Evolutionary conservation across 768 basidiomycete genomes (phyloP).

Genomic region (Auricularia heimuer): DNA sequence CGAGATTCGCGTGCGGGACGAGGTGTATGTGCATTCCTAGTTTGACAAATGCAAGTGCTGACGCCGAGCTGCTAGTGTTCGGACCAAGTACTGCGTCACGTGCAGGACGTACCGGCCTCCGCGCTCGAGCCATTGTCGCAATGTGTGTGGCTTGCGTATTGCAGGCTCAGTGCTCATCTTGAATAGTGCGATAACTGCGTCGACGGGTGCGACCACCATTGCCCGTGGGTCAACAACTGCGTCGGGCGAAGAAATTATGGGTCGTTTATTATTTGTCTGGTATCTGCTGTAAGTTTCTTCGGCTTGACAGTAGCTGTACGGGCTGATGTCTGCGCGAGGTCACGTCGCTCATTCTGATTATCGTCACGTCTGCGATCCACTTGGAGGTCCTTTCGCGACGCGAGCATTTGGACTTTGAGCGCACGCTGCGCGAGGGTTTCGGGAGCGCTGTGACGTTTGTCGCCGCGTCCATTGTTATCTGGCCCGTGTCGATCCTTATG

Average conservation of each 20-base stretch:
- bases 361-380: constrained; percentile 77
- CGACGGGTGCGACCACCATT: constrained; percentile 89
- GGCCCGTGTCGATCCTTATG: constrained; percentile 74
- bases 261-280: constrained; percentile 79
- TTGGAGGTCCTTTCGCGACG: constrained; percentile 54
- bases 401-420: constrained; percentile 37
- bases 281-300: constrained; percentile 47
- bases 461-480: constrained; percentile 61
- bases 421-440: constrained; percentile 40
- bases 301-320: background rate
- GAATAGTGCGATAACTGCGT: constrained; percentile 92
- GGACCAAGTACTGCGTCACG: constrained; percentile 89
- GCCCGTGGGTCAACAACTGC: constrained; percentile 91
- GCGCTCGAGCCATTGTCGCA: constrained; percentile 88
- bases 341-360: constrained; percentile 62
- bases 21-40: constrained; percentile 44
- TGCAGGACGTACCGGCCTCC: constrained; percentile 91
- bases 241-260: constrained; percentile 93
- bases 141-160: constrained; percentile 41
- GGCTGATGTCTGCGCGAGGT: constrained; percentile 34
- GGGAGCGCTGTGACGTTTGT: constrained; percentile 79
- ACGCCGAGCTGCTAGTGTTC: constrained; percentile 43
- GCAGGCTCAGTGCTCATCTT: constrained; percentile 4
- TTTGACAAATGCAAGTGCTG: background rate
- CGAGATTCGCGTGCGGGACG: constrained; percentile 68